These are phyloP conservation scores for Pilatotrama ljubarskyi DNA, from an alignment of 768 basidiomycete species.

Conservation along the genomic window DNA sequence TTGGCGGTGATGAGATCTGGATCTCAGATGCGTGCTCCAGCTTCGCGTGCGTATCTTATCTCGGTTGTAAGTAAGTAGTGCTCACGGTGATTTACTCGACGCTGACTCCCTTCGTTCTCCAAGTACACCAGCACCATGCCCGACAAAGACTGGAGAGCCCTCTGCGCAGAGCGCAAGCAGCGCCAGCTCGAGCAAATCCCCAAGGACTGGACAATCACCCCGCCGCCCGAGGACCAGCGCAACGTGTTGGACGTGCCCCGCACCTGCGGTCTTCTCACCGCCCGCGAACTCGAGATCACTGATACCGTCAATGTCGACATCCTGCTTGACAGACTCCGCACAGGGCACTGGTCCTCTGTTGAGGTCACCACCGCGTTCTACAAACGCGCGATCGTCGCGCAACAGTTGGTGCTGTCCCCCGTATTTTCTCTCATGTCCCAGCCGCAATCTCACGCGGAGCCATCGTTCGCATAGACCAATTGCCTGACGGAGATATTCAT, in stretches of 20 bases:
- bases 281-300: slow-evolving; percentile 62
- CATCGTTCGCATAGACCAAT: slow-evolving; percentile 37
- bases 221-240: slow-evolving; percentile 47
- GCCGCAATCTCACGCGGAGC: neutral
- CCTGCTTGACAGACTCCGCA: slow-evolving; percentile 55
- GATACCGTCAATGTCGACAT: slow-evolving; percentile 44
- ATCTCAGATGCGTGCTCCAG: neutral
- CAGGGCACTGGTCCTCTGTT: slow-evolving; percentile 58
- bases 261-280: slow-evolving; percentile 56
- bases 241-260: slow-evolving; percentile 58
- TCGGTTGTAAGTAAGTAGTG: neutral
- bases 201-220: slow-evolving; percentile 56
- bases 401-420: slow-evolving; percentile 42
- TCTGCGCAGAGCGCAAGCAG: slow-evolving; percentile 52
- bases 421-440: neutral
- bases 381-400: slow-evolving; percentile 52
- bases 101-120: slow-evolving; percentile 3
- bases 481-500: slow-evolving; percentile 53
- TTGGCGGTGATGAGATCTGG: neutral
- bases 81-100: neutral
- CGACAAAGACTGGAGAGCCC: slow-evolving; percentile 46
- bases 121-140: slow-evolving; percentile 1
- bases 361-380: slow-evolving; percentile 46
- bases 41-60: slow-evolving; percentile 2
- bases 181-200: slow-evolving; percentile 60